A percentile compares a stretch with the other conserved stretches of the same genome.
Conservation (phyloP, 2,329 filamentous ascomycete species). For the Endoconidiophora laricicola region DNA sequence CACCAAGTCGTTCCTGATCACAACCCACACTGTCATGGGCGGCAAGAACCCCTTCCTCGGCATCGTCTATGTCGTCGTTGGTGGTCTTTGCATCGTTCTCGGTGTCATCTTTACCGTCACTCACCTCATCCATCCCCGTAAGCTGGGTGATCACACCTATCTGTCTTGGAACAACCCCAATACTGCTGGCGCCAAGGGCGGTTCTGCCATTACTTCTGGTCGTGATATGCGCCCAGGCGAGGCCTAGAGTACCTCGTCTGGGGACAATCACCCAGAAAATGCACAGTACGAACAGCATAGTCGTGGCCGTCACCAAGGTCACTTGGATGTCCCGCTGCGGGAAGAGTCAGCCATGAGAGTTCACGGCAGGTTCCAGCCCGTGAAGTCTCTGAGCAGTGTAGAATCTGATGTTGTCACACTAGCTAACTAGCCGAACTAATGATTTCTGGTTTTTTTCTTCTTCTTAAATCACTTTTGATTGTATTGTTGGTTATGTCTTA, state of each 20-base stretch:
- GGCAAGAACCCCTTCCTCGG: constrained; percentile 91
- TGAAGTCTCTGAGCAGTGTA: neutral
- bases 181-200: constrained; percentile 23
- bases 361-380: too few species aligned
- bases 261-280: too few species aligned
- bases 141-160: constrained; percentile 95
- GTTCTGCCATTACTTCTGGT: constrained; percentile 33
- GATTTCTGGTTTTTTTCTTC: neutral
- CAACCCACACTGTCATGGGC: constrained; percentile 81
- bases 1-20: constrained; percentile 78
- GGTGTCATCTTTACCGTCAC: constrained; percentile 78
- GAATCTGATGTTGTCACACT: neutral
- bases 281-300: too few species aligned
- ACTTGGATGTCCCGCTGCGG: too few species aligned
- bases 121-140: constrained; percentile 83
- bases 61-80: constrained; percentile 89
- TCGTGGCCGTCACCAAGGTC: too few species aligned
- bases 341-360: too few species aligned
- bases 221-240: constrained; percentile 35
- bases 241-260: constrained; percentile 20
- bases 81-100: constrained; percentile 78
- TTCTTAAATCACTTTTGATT: neutral
- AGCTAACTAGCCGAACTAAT: neutral
- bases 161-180: constrained; percentile 74
- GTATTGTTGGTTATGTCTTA: too few species aligned